Percentiles rank a stretch among this genome's conserved stretches.
phyloP scores from a whole-genome alignment of 495 filamentous ascomycete species.

The Chaetomium cochliodes region DNA sequence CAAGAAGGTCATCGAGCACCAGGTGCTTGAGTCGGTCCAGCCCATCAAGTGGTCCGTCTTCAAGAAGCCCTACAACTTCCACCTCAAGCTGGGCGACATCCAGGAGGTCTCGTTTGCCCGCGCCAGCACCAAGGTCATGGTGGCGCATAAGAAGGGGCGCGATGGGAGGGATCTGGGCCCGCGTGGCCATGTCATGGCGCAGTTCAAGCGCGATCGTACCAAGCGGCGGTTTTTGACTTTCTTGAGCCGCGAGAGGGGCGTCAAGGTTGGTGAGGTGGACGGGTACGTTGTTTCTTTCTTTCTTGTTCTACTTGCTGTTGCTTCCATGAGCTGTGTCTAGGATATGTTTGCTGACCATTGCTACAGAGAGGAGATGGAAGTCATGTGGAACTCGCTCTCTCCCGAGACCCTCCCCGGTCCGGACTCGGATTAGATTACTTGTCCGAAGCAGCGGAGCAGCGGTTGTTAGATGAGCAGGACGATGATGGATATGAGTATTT shows the following conservation, averaged over 20 bases:
- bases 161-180: conserved; percentile 16
- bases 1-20: conserved; percentile 43
- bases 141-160: conserved; percentile 30
- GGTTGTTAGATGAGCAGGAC: background rate
- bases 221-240: conserved; percentile 48
- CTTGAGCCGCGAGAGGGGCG: conserved; percentile 36
- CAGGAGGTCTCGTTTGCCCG: conserved; percentile 39
- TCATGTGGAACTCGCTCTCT: conserved; percentile 22
- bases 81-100: conserved; percentile 40
- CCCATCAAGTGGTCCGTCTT: conserved; percentile 48
- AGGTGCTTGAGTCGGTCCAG: conserved; percentile 44
- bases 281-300: conserved; percentile 17
- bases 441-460: too few species aligned
- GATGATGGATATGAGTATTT: too few species aligned
- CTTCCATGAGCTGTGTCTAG: background rate
- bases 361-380: conserved; percentile 24
- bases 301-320: background rate
- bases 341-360: background rate
- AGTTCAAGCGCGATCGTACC: conserved; percentile 48
- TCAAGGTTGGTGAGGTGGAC: conserved; percentile 40
- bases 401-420: conserved; percentile 25
- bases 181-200: conserved; percentile 41
- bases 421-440: conserved; percentile 20
- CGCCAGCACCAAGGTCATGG: conserved; percentile 35
- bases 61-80: conserved; percentile 48